Evolutionary conservation across 768 basidiomycete species (phyloP).

Genomic region (Boletellus sp.): DNA sequence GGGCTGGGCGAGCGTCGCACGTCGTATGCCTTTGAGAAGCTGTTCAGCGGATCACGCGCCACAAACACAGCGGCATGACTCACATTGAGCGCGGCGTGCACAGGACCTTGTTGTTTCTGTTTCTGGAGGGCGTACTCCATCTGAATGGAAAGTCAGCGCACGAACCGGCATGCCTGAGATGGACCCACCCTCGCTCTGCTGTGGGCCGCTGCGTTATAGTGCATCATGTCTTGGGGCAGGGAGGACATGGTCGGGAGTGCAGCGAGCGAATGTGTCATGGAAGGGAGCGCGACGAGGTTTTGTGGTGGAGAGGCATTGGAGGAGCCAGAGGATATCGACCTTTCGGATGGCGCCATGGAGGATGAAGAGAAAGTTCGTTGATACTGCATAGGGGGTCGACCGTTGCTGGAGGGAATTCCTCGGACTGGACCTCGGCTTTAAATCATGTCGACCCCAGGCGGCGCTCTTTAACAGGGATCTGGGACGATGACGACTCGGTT

Average conservation of each 20-base stretch:
- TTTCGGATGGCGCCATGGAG: constrained; percentile 32
- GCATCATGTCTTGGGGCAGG: constrained; percentile 30
- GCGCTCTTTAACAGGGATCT: constrained; percentile 20
- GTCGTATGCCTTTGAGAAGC: constrained; percentile 24
- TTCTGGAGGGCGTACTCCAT: constrained; percentile 32
- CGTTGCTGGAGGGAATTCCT: constrained; percentile 11
- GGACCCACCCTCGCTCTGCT: constrained; percentile 29
- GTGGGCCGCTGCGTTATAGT: constrained; percentile 28
- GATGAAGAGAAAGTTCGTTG: constrained; percentile 30
- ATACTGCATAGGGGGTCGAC: constrained; percentile 27
- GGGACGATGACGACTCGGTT: constrained; percentile 20
- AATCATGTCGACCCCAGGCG: constrained; percentile 25
- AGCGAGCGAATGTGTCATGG: constrained; percentile 33
- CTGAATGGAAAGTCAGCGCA: constrained; percentile 16
- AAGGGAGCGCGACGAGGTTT: constrained; percentile 28
- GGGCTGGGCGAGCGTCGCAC: constrained; percentile 32
- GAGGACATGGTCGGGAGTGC: constrained; percentile 30
- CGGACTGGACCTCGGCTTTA: constrained; percentile 16
- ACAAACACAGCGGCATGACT: constrained; percentile 5
- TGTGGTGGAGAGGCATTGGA: constrained; percentile 29
- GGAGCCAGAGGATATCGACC: constrained; percentile 32
- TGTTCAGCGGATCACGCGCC: background rate
- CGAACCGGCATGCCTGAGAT: background rate
- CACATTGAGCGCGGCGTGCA: constrained; percentile 25
- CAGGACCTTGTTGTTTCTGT: constrained; percentile 28